Evolutionary conservation across 225 moss, liverwort and hornwort species (phyloP), one percentile per base, ranked within the genome.

Genomic region (Straminergon stramineum): DNA sequence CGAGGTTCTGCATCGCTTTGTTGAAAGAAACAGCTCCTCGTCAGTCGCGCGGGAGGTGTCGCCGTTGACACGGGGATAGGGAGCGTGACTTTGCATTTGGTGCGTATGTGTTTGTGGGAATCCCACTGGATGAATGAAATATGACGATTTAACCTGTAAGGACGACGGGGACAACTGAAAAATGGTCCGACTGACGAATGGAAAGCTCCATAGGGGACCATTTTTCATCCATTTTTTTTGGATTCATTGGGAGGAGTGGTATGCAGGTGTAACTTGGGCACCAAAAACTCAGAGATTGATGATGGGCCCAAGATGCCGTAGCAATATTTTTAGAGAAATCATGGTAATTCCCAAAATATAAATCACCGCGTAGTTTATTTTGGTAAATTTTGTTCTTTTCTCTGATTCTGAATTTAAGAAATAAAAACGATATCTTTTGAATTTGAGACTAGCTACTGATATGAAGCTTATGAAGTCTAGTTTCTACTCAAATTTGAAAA

Each of bases 351-450:
- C 35, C 10, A 35, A 20, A 67, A 37, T 19, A 67, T 20, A 10
- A 35, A 67, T 67, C 6, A 6, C 0, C 1, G 0, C 19, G 6
- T 19, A 19, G 35, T 20, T 35, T 20, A 67, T 20, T 20, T 20
- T 37, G 3, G 4, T 11, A 35, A 37, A 11, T 67, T 20, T 35
- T 20, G 57, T 16, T 57, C 3, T 17, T 1, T 32, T 12, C 6
- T 68, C 0, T 68, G 0, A 22, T 37, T 21, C 0, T 11, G 1
- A 21, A 68, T 37, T 37, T 21, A 21, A 21, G 4, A 1, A 6
- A 3, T 37, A 20, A 37, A 37, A 21, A 65, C 19, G 60, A 60
- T 60, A 0, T 60, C 11, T 5, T 18, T 66, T 10, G 9, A 32
- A 65, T 34, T 65, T 32, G 17, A 32, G 9, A 32, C 4, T 17